Conservation (phyloP, 345 rosid species). For the thale cress (Arabidopsis thaliana) region DNA sequence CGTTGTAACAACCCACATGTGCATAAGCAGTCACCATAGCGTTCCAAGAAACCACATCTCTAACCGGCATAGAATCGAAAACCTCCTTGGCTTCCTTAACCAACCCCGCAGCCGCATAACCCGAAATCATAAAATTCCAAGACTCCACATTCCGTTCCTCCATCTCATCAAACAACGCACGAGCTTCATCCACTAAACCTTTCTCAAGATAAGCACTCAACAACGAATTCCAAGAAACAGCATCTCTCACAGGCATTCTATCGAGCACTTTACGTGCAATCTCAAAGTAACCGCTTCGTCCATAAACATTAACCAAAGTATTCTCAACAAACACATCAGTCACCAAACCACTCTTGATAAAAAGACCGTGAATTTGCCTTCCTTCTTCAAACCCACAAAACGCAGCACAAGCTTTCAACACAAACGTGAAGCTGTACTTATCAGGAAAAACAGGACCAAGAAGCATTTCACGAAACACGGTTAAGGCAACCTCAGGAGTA, state of each 20-base stretch:
- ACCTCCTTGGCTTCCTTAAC: constrained; percentile 45
- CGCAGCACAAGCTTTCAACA: constrained; percentile 54
- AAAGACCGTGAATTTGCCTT: constrained; percentile 51
- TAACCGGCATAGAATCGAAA: constrained; percentile 51
- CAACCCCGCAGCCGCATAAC: constrained; percentile 47
- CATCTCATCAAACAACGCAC: constrained; percentile 54
- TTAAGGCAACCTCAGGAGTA: constrained; percentile 40
- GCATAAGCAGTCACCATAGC: constrained; percentile 51
- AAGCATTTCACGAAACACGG: constrained; percentile 49
- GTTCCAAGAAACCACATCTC: constrained; percentile 58
- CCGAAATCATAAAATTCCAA: constrained; percentile 62
- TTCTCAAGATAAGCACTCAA: constrained; percentile 52
- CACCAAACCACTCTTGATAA: constrained; percentile 44
- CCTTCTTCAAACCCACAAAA: constrained; percentile 52
- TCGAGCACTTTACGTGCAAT: constrained; percentile 51
- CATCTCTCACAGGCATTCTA: constrained; percentile 52
- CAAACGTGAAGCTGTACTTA: constrained; percentile 55
- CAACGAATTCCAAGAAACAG: constrained; percentile 58
- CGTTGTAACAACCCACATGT: constrained; percentile 36
- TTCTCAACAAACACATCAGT: constrained; percentile 50
- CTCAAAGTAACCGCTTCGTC: constrained; percentile 38
- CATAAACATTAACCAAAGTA: constrained; percentile 53
- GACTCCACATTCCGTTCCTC: constrained; percentile 53
- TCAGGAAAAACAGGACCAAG: constrained; percentile 46
- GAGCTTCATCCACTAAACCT: constrained; percentile 47